Evolutionary conservation across 2,329 filamentous ascomycete species (phyloP).

Genomic region (Epichloe sp.): DNA sequence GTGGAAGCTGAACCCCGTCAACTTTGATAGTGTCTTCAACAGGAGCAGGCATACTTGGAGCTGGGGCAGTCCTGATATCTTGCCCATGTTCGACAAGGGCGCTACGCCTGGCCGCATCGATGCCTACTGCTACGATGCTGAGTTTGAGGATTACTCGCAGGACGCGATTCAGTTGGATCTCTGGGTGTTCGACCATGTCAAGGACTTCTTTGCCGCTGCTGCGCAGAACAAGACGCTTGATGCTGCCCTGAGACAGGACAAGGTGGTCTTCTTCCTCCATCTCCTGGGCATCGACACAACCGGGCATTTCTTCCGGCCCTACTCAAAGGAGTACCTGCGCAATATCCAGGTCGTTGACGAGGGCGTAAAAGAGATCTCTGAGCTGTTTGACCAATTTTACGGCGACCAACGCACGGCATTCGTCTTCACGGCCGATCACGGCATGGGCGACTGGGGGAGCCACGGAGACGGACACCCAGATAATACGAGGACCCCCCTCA

Average conservation of each 20-base stretch:
- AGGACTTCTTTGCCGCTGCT: slow-evolving; percentile 70
- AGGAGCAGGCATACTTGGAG: slow-evolving; percentile 95
- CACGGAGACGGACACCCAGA: slow-evolving; percentile 96
- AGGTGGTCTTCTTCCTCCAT: slow-evolving; percentile 90
- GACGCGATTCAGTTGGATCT: slow-evolving; percentile 71
- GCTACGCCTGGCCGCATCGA: slow-evolving; percentile 78
- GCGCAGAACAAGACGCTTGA: slow-evolving; percentile 64
- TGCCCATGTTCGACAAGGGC: slow-evolving; percentile 95
- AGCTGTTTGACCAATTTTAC: slow-evolving; percentile 78
- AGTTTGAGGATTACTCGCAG: slow-evolving; percentile 80
- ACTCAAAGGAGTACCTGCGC: slow-evolving; percentile 86
- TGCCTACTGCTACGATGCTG: slow-evolving; percentile 69
- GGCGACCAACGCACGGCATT: slow-evolving; percentile 76
- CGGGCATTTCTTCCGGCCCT: slow-evolving; percentile 76
- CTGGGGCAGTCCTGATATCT: slow-evolving; percentile 95
- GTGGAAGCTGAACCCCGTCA: slow-evolving; percentile 96
- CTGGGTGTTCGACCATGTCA: slow-evolving; percentile 95
- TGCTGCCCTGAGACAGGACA: slow-evolving; percentile 62
- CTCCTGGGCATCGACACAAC: slow-evolving; percentile 83
- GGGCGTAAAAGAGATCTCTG: slow-evolving; percentile 72
- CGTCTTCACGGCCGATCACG: slow-evolving; percentile 94
- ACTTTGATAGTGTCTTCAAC: slow-evolving; percentile 99
- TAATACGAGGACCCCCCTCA: slow-evolving; percentile 91
- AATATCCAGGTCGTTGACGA: slow-evolving; percentile 92
- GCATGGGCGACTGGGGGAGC: slow-evolving; percentile 98